Conservation (phyloP, 106 monocot genomes). For the Dendrobium chrysotoxum region DNA sequence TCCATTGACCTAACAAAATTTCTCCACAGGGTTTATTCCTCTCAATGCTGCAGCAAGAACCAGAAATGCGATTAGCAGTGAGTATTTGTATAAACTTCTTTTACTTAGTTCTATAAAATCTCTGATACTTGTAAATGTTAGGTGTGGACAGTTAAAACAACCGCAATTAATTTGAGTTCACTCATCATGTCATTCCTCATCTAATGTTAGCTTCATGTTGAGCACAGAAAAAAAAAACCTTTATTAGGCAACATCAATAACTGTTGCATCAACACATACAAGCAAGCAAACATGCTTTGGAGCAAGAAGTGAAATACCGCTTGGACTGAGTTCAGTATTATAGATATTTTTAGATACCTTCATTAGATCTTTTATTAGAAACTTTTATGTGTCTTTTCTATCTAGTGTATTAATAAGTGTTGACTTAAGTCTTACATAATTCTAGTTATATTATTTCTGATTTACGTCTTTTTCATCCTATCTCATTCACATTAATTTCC, state of each 20-base stretch:
- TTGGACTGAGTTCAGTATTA: neutral
- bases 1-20: neutral
- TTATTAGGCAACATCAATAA: neutral
- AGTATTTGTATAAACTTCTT: slow-evolving; percentile 15
- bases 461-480: neutral
- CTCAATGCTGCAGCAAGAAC: slow-evolving; percentile 66
- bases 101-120: neutral
- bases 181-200: neutral
- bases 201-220: neutral
- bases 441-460: neutral
- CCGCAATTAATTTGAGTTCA: neutral
- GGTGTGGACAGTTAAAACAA: neutral
- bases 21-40: slow-evolving; percentile 74
- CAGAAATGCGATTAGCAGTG: slow-evolving; percentile 83
- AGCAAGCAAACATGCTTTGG: neutral
- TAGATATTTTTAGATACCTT: neutral
- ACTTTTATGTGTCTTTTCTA: neutral
- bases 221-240: neutral
- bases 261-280: neutral
- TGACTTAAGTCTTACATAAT: neutral
- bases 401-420: neutral
- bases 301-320: neutral
- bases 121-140: neutral
- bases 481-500: neutral
- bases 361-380: neutral